Evolutionary conservation across 169 alveolate genomes (phyloP).

Genomic region (Eimeria sp.): DNA sequence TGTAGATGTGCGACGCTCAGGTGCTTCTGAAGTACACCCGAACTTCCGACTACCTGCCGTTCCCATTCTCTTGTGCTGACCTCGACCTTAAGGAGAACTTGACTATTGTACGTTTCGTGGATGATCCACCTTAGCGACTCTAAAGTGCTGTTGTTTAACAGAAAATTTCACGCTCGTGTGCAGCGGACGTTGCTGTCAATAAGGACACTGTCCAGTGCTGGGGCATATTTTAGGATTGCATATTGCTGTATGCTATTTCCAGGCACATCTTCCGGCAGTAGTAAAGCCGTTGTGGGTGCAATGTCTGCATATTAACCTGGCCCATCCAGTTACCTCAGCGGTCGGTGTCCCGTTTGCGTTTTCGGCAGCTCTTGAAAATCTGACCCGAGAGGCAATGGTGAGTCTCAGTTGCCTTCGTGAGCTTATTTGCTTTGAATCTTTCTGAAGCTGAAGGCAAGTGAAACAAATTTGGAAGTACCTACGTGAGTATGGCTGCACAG

Average conservation of each 20-base stretch:
- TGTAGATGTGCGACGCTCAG: slow-evolving; percentile 27
- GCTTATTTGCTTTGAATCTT: too few species aligned
- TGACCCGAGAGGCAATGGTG: slow-evolving; percentile 74
- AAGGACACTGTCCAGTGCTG: background rate
- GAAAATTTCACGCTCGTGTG: background rate
- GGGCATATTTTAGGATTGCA: background rate
- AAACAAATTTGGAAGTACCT: background rate
- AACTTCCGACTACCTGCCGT: slow-evolving; percentile 27
- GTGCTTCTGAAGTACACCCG: slow-evolving; percentile 65
- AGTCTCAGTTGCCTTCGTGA: background rate
- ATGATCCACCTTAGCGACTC: background rate
- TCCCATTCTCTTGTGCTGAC: slow-evolving; percentile 51
- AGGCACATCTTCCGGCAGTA: slow-evolving; percentile 56
- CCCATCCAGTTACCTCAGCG: slow-evolving; percentile 29
- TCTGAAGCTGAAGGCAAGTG: background rate
- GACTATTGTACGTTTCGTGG: slow-evolving; percentile 14
- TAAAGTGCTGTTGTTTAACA: background rate
- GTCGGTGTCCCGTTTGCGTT: slow-evolving; percentile 68
- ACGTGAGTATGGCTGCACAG: slow-evolving; percentile 9
- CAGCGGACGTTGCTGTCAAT: background rate
- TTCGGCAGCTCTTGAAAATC: slow-evolving; percentile 58
- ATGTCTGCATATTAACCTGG: slow-evolving; percentile 34
- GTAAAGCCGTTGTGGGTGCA: slow-evolving; percentile 35
- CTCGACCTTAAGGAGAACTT: slow-evolving; percentile 43
- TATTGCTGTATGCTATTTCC: background rate